These are phyloP conservation scores for Dorcoceras hygrometricum DNA, from an alignment of 257 asterid species.

Conservation along the genomic window DNA sequence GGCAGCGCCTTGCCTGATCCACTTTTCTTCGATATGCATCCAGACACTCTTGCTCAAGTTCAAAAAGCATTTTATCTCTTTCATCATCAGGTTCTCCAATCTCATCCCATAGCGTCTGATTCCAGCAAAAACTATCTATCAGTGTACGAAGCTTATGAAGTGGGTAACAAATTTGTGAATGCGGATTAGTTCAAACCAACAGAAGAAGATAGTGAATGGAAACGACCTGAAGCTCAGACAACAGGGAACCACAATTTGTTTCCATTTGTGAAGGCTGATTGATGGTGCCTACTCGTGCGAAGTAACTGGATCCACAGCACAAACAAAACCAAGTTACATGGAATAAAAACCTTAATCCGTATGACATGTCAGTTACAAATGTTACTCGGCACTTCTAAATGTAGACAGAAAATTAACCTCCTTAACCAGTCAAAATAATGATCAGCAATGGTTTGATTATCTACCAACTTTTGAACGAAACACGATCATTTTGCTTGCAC, in stretches of 20 bases:
- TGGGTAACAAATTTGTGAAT: background rate
- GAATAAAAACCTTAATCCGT: background rate
- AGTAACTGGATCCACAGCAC: conserved; percentile 19
- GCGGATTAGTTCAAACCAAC: background rate
- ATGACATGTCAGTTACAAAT: background rate
- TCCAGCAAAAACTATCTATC: conserved; percentile 14
- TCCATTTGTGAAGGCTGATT: conserved; percentile 46
- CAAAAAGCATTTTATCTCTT: conserved; percentile 75
- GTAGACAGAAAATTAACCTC: background rate
- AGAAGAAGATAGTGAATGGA: background rate
- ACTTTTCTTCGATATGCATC: conserved; percentile 78
- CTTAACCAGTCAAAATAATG: background rate
- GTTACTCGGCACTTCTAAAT: background rate
- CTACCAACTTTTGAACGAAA: background rate
- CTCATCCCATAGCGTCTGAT: conserved; percentile 91
- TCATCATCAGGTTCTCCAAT: conserved; percentile 72
- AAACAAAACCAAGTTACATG: background rate
- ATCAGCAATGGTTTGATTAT: background rate
- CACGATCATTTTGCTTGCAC: background rate
- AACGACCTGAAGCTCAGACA: conserved; percentile 76
- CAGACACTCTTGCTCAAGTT: conserved; percentile 85
- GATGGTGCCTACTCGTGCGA: conserved; percentile 17
- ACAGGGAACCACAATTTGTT: conserved; percentile 64
- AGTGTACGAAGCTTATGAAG: background rate
- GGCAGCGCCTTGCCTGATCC: conserved; percentile 60